These are phyloP conservation scores for Abrus precatorius DNA, from an alignment of 306 rosid genomes.

Conservation along the genomic window DNA sequence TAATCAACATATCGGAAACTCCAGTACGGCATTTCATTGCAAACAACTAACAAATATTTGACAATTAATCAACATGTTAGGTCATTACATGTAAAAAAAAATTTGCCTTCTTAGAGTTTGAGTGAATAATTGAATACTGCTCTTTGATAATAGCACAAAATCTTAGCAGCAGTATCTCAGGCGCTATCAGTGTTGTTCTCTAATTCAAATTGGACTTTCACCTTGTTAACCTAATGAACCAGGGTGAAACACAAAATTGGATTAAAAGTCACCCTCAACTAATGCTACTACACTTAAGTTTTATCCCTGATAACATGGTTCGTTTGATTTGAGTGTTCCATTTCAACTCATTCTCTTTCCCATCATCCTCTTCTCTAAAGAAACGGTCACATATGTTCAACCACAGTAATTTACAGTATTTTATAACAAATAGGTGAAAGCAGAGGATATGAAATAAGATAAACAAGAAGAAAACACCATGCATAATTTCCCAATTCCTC, in stretches of 20 bases:
- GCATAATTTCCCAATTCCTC: slow-evolving; percentile 2
- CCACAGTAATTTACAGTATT: slow-evolving; percentile 1
- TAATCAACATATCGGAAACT: background rate
- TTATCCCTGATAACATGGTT: background rate
- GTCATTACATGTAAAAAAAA: background rate
- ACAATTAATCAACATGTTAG: slow-evolving; percentile 8
- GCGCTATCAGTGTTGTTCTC: too few relatives aligned
- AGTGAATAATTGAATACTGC: background rate
- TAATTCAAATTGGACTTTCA: too few relatives aligned
- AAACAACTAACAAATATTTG: background rate
- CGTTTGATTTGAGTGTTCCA: slow-evolving; percentile 9
- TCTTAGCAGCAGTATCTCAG: too few relatives aligned
- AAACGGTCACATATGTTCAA: background rate
- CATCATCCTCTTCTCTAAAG: background rate
- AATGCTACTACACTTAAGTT: too few relatives aligned
- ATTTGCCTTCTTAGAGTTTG: background rate
- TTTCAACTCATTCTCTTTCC: slow-evolving; percentile 5
- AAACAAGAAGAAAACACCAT: background rate
- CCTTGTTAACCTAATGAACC: too few relatives aligned
- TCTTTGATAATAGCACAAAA: too few relatives aligned
- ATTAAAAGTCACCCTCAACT: too few relatives aligned
- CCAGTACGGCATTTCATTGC: background rate
- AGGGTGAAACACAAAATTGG: too few relatives aligned
- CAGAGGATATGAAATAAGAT: slow-evolving; percentile 5
- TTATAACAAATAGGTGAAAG: background rate